Evolutionary conservation across 225 moss, liverwort and hornwort species (phyloP).

Genomic region (Pseudisothecium myosuroides): DNA sequence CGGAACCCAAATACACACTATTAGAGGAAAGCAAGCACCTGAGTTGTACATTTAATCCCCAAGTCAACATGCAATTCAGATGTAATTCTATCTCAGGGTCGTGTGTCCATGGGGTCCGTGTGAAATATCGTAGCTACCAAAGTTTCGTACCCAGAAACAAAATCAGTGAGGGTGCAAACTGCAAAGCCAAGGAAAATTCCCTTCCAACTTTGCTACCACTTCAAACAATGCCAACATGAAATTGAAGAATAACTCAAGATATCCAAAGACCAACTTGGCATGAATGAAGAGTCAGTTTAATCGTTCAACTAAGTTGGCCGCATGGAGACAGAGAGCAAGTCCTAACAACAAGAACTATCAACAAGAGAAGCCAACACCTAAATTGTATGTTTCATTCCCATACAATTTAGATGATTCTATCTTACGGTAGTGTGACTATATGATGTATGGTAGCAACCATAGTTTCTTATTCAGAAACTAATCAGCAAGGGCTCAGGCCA

Average conservation of each 20-base stretch:
- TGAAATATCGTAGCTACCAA: neutral
- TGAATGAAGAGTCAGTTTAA: neutral
- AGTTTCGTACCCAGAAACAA: neutral
- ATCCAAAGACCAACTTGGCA: neutral
- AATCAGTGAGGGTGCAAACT: neutral
- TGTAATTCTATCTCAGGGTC: neutral
- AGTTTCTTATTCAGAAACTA: neutral
- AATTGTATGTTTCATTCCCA: neutral
- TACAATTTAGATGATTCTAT: neutral
- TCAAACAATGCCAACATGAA: no score
- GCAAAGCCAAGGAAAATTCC: neutral
- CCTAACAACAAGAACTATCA: neutral
- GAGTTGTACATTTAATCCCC: no score
- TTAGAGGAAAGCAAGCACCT: neutral
- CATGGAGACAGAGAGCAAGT: neutral
- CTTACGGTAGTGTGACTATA: neutral
- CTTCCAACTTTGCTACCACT: neutral
- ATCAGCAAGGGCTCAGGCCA: neutral
- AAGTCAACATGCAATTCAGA: neutral
- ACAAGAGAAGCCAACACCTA: neutral
- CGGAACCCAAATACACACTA: neutral
- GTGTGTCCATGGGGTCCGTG: neutral
- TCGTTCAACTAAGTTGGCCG: no score
- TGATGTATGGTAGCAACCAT: neutral
- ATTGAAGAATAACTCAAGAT: neutral